Base-by-base conservation (phyloP, 2,329 filamentous ascomycete species). In the Colletotrichum neosansevieriae region DNA sequence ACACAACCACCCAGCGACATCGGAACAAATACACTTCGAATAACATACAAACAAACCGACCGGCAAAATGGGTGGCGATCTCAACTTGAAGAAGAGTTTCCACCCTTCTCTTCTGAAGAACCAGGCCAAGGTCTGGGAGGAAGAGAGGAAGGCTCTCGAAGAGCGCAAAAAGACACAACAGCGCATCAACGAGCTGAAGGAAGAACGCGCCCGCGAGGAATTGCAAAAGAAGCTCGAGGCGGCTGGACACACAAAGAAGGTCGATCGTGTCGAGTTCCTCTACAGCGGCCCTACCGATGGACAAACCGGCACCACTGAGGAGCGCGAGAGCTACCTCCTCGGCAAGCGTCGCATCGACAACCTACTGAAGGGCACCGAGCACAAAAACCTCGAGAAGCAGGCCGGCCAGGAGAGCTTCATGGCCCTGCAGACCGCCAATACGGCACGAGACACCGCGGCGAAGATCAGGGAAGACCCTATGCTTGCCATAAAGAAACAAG, bases 221-320 rank as follows among this genome's bases (percentile, higher is more conserved):
- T 88, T 98, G 1, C 93, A 98, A 79, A 89, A 90, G 59, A 87
- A 98, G 72, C 93, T 98, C 64, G 96, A 98, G 80, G 91, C 92
- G 2, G 92, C 94, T 0, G 96, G 96, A 42, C 94, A 94, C 63
- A 89, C 88, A 74, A 94, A 94, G 76, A 87, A 91, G 60, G 82
- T 92, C 34, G 91, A 95, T 74, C 90, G 94, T 40, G 95, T 99
- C 29, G 96, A 98, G 75, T 99, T 96, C 93, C 98, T 99, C 94
- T 99, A 99, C 80, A 89, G 92, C 74, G 95, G 95, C 1, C 94
- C 96, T 7, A 92, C 91, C 57, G 85, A 88, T 75, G 93, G 93
- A 40, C 91, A 92, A 75, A 84, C 85, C n/a, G 92, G 91, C 34
- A 93, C 89, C 44, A 88, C 87, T 4, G 95, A 98, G 78, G 96